phyloP scores from a whole-genome alignment of 1,284 basidiomycete genomes.

The Coniferiporia weirii region DNA sequence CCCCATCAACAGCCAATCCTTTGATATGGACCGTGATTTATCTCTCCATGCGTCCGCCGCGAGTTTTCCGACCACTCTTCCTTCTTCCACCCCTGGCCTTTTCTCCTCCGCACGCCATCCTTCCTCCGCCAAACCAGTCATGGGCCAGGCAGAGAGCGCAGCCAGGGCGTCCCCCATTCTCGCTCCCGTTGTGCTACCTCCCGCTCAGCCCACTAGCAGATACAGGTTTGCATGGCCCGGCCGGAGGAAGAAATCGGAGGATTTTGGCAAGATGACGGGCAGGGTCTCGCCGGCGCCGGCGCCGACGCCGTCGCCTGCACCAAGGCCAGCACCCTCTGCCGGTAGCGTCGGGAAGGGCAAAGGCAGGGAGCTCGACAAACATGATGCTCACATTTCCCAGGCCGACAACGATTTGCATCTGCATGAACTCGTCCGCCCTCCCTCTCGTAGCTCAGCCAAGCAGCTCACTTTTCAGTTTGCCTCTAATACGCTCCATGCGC shows the following conservation, averaged over 20 bases:
- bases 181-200: neutral
- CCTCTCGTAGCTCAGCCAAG: conserved; percentile 14
- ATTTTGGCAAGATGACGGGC: conserved; percentile 8
- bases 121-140: conserved; percentile 1
- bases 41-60: conserved; percentile 10
- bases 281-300: neutral
- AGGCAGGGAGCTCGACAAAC: conserved; percentile 4
- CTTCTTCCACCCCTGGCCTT: conserved; percentile 2
- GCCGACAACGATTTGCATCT: conserved; percentile 4
- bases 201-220: conserved; percentile 4
- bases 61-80: conserved; percentile 6
- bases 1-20: neutral
- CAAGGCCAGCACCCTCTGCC: neutral
- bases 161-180: neutral
- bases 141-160: conserved; percentile 15
- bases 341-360: conserved; percentile 2
- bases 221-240: conserved; percentile 17
- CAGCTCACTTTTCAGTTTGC: conserved; percentile 17
- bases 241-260: conserved; percentile 17
- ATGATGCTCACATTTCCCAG: conserved; percentile 6
- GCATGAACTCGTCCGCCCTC: conserved; percentile 10
- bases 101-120: conserved; percentile 4
- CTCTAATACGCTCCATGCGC: conserved; percentile 11
- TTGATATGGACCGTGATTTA: conserved; percentile 7
- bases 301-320: neutral